phyloP scores from a whole-genome alignment of 2,329 filamentous ascomycete species.

The Blumeria hordei region DNA sequence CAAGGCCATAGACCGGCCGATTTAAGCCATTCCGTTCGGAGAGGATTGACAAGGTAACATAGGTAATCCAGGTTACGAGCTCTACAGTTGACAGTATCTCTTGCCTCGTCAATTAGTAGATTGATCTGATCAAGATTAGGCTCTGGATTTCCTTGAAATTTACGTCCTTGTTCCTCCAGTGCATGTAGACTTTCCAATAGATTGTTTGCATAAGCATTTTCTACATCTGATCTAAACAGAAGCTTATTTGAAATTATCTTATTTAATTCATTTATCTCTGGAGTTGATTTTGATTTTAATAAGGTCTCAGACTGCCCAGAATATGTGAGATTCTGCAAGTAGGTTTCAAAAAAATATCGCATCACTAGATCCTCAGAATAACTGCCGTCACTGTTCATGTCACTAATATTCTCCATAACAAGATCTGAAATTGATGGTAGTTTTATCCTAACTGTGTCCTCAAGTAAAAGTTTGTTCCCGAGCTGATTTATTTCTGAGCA shows the following conservation, averaged over 20 bases:
- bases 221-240: slow-evolving; percentile 15
- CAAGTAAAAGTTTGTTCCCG: neutral
- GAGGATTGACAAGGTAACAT: slow-evolving; percentile 11
- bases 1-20: slow-evolving; percentile 19
- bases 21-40: slow-evolving; percentile 17
- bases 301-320: neutral
- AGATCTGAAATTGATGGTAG: neutral
- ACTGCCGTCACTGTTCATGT: neutral
- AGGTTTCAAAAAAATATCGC: neutral
- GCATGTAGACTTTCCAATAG: slow-evolving; percentile 16
- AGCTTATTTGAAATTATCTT: slow-evolving; percentile 14
- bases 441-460: neutral
- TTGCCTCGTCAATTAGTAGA: slow-evolving; percentile 10
- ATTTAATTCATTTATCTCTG: slow-evolving; percentile 5
- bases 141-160: neutral
- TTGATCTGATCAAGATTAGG: slow-evolving; percentile 1
- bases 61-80: slow-evolving; percentile 7
- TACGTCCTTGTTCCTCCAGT: slow-evolving; percentile 5
- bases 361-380: neutral
- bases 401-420: neutral
- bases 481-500: neutral
- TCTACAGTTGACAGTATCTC: slow-evolving; percentile 6
- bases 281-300: neutral
- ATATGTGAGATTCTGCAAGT: neutral
- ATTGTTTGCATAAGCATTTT: slow-evolving; percentile 18